Conservation (phyloP, 2,329 filamentous ascomycete species). For the Fusarium pseudonygamai region DNA sequence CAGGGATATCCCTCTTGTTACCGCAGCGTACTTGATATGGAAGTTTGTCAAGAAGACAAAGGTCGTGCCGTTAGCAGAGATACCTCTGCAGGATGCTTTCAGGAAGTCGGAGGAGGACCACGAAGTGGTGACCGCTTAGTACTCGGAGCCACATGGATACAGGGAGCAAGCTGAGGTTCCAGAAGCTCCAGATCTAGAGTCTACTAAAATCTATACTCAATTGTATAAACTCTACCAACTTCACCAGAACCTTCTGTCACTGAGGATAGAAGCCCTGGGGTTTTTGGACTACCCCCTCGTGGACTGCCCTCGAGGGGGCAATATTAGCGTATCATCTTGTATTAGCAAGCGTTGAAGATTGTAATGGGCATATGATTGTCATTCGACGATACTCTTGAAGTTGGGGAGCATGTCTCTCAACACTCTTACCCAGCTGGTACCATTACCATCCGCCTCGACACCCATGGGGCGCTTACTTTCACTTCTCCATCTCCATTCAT, state of each 20-base stretch:
- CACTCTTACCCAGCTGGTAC: not conserved
- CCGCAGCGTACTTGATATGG: conserved; percentile 67
- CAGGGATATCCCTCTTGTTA: conserved; percentile 69
- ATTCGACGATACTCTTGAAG: not conserved
- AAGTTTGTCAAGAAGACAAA: conserved; percentile 73
- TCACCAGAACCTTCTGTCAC: not conserved
- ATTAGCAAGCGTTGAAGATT: not conserved
- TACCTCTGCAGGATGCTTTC: conserved; percentile 63
- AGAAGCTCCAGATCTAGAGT: not conserved
- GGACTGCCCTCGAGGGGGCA: not conserved
- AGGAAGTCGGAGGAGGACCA: conserved; percentile 23
- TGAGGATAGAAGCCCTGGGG: not conserved
- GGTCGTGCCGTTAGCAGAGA: conserved; percentile 58
- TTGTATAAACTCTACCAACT: not conserved
- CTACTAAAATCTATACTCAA: not conserved
- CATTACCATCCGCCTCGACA: not conserved
- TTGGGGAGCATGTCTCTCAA: not conserved
- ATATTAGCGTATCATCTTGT: not conserved
- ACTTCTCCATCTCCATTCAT: not conserved
- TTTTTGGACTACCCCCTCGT: too few relatives aligned
- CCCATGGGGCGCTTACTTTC: not conserved
- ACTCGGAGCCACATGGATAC: not conserved
- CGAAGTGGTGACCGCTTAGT: not conserved
- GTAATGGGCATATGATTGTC: not conserved
- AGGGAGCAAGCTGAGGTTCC: not conserved